Conservation (phyloP, 2,329 filamentous ascomycete genomes). For the Uncinocarpus reesii region DNA sequence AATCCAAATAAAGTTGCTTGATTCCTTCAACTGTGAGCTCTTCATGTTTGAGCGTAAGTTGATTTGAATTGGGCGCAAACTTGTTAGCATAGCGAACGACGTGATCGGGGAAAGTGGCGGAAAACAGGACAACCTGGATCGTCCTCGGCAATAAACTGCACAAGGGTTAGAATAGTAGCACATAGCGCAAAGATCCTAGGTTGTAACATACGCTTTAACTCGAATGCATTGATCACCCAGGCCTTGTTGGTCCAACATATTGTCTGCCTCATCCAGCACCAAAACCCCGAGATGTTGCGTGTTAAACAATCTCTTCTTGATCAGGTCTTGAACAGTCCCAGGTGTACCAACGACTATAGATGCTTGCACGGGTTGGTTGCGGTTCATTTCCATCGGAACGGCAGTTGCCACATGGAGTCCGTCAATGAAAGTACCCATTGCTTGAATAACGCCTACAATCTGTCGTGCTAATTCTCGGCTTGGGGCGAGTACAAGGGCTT, state of each 20-base stretch:
- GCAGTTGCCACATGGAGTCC: slow-evolving; percentile 68
- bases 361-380: slow-evolving; percentile 58
- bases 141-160: slow-evolving; percentile 58
- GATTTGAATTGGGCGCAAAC: slow-evolving; percentile 78
- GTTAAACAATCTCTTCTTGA: slow-evolving; percentile 66
- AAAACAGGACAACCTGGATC: slow-evolving; percentile 89
- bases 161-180: slow-evolving; percentile 26
- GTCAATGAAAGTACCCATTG: slow-evolving; percentile 75
- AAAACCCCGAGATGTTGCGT: slow-evolving; percentile 63
- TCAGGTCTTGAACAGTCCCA: slow-evolving; percentile 80
- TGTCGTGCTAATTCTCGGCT: slow-evolving; percentile 91
- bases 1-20: slow-evolving; percentile 96
- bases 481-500: slow-evolving; percentile 81
- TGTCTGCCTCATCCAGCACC: slow-evolving; percentile 93
- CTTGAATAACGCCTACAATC: slow-evolving; percentile 72
- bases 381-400: slow-evolving; percentile 62
- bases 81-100: slow-evolving; percentile 73
- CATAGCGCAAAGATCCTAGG: neutral
- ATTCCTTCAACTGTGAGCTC: slow-evolving; percentile 95
- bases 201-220: slow-evolving; percentile 62
- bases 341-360: slow-evolving; percentile 88
- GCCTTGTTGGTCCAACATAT: slow-evolving; percentile 95
- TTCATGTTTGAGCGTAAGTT: slow-evolving; percentile 76
- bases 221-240: slow-evolving; percentile 89
- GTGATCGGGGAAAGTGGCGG: slow-evolving; percentile 79